phyloP scores from a whole-genome alignment of 805 yeast genomes.

The Ogataea minuta region DNA sequence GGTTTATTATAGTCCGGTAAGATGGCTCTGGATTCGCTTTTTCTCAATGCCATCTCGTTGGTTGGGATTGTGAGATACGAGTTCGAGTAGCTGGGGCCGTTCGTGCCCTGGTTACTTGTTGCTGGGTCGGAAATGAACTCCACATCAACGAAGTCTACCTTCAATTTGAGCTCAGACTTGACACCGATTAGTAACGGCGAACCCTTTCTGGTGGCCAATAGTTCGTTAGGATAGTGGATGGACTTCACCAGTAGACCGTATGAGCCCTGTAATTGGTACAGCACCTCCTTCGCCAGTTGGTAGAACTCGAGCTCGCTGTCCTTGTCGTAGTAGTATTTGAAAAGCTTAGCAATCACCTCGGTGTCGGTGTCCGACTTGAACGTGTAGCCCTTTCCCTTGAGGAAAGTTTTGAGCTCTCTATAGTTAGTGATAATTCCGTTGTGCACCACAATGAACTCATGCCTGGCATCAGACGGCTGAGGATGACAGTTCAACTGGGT shows the following conservation, averaged over 20 bases:
- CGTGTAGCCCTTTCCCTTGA: slow-evolving; percentile 70
- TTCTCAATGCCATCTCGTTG: slow-evolving; percentile 27
- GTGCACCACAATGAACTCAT: slow-evolving; percentile 91
- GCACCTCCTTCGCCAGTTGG: slow-evolving; percentile 87
- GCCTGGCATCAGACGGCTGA: slow-evolving; percentile 78
- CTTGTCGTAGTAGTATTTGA: slow-evolving; percentile 82
- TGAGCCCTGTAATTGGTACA: slow-evolving; percentile 94
- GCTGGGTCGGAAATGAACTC: slow-evolving; percentile 77
- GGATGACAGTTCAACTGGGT: slow-evolving; percentile 89
- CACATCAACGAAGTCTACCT: slow-evolving; percentile 97
- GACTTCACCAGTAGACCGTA: slow-evolving; percentile 94
- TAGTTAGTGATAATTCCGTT: slow-evolving; percentile 98
- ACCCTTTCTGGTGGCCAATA: slow-evolving; percentile 96
- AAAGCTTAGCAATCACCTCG: slow-evolving; percentile 94
- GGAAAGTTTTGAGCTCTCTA: slow-evolving; percentile 82
- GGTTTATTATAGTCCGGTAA: slow-evolving; percentile 89
- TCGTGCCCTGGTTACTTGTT: slow-evolving; percentile 30
- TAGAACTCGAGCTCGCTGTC: slow-evolving; percentile 83
- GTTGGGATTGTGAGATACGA: slow-evolving; percentile 20
- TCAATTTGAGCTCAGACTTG: slow-evolving; percentile 89
- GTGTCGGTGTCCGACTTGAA: slow-evolving; percentile 96
- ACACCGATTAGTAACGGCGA: slow-evolving; percentile 97
- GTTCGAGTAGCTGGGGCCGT: slow-evolving; percentile 14
- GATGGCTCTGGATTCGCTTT: slow-evolving; percentile 84
- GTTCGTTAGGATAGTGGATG: slow-evolving; percentile 89